phyloP scores from a whole-genome alignment of 306 rosid genomes.

The Pyrus pyrifolia region DNA sequence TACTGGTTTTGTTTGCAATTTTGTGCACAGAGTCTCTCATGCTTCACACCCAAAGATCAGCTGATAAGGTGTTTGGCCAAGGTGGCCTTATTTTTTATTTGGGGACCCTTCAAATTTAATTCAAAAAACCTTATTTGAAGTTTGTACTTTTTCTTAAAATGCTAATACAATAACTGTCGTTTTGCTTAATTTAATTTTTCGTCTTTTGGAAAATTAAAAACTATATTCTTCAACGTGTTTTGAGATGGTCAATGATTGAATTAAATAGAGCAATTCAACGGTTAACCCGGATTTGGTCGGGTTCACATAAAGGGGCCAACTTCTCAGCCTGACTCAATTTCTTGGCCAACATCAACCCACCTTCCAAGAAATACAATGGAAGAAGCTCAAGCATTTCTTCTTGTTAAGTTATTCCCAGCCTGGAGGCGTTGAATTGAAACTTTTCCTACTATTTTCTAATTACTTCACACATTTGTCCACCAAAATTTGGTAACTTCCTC shows the following conservation, averaged over 20 bases:
- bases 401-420: neutral
- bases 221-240: neutral
- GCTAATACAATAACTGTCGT: too few relatives aligned
- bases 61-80: too few relatives aligned
- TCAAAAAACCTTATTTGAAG: too few relatives aligned
- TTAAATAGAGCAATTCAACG: slow-evolving; percentile 29
- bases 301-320: slow-evolving; percentile 23
- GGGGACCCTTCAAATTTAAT: too few relatives aligned
- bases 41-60: too few relatives aligned
- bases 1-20: too few relatives aligned
- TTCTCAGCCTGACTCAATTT: neutral
- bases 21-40: too few relatives aligned
- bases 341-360: slow-evolving; percentile 4
- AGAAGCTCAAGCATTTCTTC: neutral
- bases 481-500: neutral
- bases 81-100: too few relatives aligned
- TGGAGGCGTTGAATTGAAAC: neutral
- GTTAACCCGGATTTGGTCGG: slow-evolving; percentile 32
- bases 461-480: neutral
- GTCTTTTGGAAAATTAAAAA: neutral
- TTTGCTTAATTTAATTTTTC: neutral
- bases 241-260: slow-evolving; percentile 36
- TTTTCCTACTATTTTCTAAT: neutral
- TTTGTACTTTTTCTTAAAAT: too few relatives aligned
- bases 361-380: slow-evolving; percentile 4